Base-by-base conservation (phyloP, 2,329 filamentous ascomycete species). In the Diatrype stigma region DNA sequence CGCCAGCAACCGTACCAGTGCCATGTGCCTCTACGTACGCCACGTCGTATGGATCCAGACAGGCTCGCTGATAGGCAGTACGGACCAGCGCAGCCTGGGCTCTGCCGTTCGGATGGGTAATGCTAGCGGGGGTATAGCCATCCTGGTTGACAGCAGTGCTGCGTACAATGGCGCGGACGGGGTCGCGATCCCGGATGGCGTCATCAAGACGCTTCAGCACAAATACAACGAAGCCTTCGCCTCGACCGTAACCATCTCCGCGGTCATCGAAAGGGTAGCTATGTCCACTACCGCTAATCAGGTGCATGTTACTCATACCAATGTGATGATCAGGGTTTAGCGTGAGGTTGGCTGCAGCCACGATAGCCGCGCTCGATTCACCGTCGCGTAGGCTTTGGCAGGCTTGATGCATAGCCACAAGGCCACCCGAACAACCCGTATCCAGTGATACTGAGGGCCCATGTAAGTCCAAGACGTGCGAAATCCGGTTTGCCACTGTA, bases 111-210 rank as follows among this genome's bases (percentile, higher is more conserved):
- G 71, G 70, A 37, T 66, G 59, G 0, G 67, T 67, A 32, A 73
- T 68, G 3, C 69, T 69, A 28, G 19, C 17, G n/a, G 63, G 59
- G 0, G 68, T 73, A 16, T 60, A 60, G 19, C 71, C 72, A 48
- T 73, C 69, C 40, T 72, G 67, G 47, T 71, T 72, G 6, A 70
- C 62, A 12, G 66, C 71, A 22, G 65, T 68, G 2, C 60, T 63
- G 4, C 62, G 58, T 6, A 75, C 68, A 6, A 63, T 55, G 2
- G 59, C 54, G 8, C 54, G 58, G 1, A 62, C 46, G 1, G 58
- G 57, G 19, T 62, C 70, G 3, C 67, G 63, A 22, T 71, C 67
- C 3, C 58, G 53, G 1, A 72, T 44, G 3, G 72, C 72, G 44
- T 70, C 65, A 11, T 65, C 63, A 2, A 74, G 55, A 0, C 62